Base-by-base conservation (phyloP, 768 basidiomycete genomes). In the Leccinum rimulosum region DNA sequence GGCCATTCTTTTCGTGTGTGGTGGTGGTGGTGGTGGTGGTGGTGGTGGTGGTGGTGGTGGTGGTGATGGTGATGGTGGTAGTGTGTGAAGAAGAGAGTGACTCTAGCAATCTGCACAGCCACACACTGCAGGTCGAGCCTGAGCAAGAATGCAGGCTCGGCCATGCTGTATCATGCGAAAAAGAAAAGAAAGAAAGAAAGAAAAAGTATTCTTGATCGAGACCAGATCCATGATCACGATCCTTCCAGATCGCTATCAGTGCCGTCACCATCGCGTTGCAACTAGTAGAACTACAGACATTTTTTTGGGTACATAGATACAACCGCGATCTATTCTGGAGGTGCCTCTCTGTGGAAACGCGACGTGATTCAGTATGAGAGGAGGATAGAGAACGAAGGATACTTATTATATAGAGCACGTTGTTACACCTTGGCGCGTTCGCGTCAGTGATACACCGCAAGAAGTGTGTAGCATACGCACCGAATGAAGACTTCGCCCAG, bases 401-500 rank as follows among this genome's bases (percentile, higher is more conserved):
- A 92, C 90, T 90, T 84, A 91, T 93, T 66, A 97, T 95, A 74
- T 96, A 97, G 57, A 97, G 82, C 25, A 97, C 95, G 67, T 97
- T 97, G 80, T 97, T 97, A 80, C 92, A 94, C 66, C 92, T 93
- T 60, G 27, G 62, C 31, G 19, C 50, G 36, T 55, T 43, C 48
- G 50, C 71, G 31, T 51, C 50, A 51, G 15, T 15, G 57, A 64
- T 55, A 30, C 54, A 27, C 65, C 17, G 56, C 15, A 10, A 14
- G 47, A 50, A 14, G 30, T 12, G 27, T 35, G 36, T 25, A 40
- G 25, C 45, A 30, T 15, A 71, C 89, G 61, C 68, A 93, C 94
- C 97, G 85, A 72, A 99, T 97, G 77, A 98, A 98, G 48, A 99
- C 95, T 76, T 99, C 97, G 64, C 97, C 97, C n/a, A 99, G 79